These are phyloP conservation scores for Ogataea methanolica DNA, from an alignment of 805 yeast genomes.

Conservation along the genomic window DNA sequence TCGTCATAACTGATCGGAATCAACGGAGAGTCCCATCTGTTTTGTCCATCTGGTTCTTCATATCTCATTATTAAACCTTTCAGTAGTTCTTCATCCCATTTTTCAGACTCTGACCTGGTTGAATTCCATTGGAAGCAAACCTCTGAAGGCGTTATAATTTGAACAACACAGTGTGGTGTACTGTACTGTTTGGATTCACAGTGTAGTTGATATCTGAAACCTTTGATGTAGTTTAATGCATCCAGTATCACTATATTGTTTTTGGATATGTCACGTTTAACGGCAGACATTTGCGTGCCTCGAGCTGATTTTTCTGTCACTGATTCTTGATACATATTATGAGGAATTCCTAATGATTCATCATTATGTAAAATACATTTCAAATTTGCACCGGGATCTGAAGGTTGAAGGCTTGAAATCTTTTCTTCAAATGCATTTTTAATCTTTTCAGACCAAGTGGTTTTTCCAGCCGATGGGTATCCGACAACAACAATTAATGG, in stretches of 20 bases:
- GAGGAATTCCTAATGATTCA: conserved; percentile 68
- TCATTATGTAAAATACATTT: conserved; percentile 71
- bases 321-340: conserved; percentile 65
- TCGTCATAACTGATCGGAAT: conserved; percentile 63
- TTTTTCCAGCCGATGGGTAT: conserved; percentile 79
- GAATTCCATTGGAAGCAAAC: conserved; percentile 61
- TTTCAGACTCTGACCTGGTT: conserved; percentile 24
- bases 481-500: conserved; percentile 85
- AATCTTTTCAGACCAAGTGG: conserved; percentile 63
- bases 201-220: conserved; percentile 88
- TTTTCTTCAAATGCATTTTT: conserved; percentile 40
- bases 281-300: conserved; percentile 83
- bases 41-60: conserved; percentile 86
- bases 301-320: conserved; percentile 75
- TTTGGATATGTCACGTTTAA: conserved; percentile 71
- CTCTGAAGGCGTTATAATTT: conserved; percentile 66
- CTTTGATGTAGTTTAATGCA: conserved; percentile 85
- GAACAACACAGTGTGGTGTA: conserved; percentile 80
- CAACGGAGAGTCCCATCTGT: conserved; percentile 93
- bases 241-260: conserved; percentile 78
- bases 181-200: conserved; percentile 86
- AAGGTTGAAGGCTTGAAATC: conserved; percentile 35
- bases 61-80: conserved; percentile 74
- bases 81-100: conserved; percentile 65
- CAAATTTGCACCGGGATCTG: conserved; percentile 49